Evolutionary conservation across 768 basidiomycete genomes (phyloP).

Genomic region (Tulasnella sp.): DNA sequence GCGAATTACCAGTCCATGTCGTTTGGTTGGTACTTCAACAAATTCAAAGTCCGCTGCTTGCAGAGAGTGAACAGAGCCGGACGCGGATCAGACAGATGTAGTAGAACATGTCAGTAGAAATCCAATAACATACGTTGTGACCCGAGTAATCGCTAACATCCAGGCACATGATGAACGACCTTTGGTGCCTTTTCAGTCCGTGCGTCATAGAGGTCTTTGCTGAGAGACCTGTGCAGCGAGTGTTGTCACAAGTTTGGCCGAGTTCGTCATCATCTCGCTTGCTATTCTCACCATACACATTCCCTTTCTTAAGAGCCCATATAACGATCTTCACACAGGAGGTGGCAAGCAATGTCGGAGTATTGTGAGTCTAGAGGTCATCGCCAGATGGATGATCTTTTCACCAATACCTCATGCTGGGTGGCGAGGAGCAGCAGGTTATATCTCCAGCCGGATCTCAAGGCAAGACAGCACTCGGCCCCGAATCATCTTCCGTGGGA

Average conservation of each 20-base stretch:
- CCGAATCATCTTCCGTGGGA: constrained; percentile 1
- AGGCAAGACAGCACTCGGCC: not conserved
- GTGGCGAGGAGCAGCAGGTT: not conserved
- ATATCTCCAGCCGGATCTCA: not conserved
- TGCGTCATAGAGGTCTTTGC: no score
- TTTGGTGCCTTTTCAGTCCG: not conserved
- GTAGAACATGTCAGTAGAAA: no score
- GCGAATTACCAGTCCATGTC: no score
- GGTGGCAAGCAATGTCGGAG: not conserved
- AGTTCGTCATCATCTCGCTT: not conserved
- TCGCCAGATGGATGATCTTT: not conserved
- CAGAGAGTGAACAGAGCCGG: no score
- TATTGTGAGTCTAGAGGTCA: not conserved
- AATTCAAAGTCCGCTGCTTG: no score
- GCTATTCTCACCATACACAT: not conserved
- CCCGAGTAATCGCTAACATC: not conserved
- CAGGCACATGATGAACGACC: not conserved
- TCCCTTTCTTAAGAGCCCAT: not conserved
- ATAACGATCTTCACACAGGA: not conserved
- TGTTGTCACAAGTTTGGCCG: not conserved
- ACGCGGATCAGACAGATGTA: no score
- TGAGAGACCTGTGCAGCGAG: no score
- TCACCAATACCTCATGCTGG: not conserved
- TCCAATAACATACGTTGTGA: no score
- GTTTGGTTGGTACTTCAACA: no score